Evolutionary conservation across 176 grass and related monocot species (phyloP).

Genomic region (Coix lacrymajobi): DNA sequence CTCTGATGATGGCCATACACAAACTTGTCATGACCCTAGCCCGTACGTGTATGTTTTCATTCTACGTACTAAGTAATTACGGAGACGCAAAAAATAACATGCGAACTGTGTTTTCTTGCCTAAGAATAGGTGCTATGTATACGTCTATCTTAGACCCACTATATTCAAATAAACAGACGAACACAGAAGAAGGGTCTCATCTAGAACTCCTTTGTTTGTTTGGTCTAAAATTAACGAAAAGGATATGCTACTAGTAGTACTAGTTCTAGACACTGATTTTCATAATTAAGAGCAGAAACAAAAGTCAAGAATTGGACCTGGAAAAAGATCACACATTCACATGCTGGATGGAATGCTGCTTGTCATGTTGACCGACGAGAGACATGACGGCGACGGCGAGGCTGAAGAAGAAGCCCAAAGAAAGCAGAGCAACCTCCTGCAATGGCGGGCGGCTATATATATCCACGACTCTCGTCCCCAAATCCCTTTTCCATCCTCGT

Average conservation of each 20-base stretch:
- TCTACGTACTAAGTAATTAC: background rate
- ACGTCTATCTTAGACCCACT: background rate
- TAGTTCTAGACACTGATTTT: background rate
- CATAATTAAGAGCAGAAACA: no score
- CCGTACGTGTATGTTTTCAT: background rate
- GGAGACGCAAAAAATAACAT: background rate
- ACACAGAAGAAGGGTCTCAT: background rate
- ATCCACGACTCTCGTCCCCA: background rate
- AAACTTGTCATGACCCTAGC: background rate
- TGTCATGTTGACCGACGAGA: conserved; percentile 13
- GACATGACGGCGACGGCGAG: background rate
- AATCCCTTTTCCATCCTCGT: conserved; percentile 11
- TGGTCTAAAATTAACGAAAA: background rate
- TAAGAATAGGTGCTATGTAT: background rate
- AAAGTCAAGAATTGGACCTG: no score
- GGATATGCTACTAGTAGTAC: background rate
- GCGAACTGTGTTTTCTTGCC: background rate
- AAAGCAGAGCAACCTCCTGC: background rate
- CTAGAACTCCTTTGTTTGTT: background rate
- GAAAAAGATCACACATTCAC: background rate
- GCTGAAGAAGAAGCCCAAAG: background rate
- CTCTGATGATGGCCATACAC: background rate
- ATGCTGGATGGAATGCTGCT: no score
- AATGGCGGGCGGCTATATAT: conserved; percentile 29
- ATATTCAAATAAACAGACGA: background rate